Percentiles rank a stretch among this genome's conserved stretches.
Evolutionary conservation across 2,329 filamentous ascomycete genomes (phyloP).

Genomic region (Chaetothyriales sp.): DNA sequence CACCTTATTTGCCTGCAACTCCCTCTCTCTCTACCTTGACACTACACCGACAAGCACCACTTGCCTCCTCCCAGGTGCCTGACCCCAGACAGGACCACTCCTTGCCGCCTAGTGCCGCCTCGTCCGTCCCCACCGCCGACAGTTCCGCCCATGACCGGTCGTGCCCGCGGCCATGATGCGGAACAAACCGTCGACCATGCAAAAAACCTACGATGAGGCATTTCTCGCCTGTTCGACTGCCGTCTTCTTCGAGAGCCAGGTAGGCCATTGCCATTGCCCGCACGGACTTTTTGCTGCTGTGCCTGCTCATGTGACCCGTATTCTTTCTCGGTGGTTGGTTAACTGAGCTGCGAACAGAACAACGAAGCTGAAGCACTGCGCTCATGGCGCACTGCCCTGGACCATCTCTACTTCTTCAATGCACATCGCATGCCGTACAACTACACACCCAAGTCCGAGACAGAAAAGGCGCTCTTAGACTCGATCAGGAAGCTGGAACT

Average conservation of each 20-base stretch:
- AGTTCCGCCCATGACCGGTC: background rate
- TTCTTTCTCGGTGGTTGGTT: background rate
- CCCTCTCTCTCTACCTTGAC: too few species aligned
- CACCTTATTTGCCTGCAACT: background rate
- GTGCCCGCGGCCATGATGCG: slow-evolving; percentile 30
- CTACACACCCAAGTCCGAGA: slow-evolving; percentile 60
- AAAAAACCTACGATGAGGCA: slow-evolving; percentile 96
- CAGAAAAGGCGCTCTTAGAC: slow-evolving; percentile 66
- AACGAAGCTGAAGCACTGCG: slow-evolving; percentile 82
- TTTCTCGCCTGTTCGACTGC: slow-evolving; percentile 90
- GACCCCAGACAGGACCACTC: background rate
- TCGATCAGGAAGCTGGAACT: slow-evolving; percentile 70
- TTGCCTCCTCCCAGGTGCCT: too few species aligned
- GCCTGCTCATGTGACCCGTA: background rate
- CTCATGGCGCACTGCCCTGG: slow-evolving; percentile 77
- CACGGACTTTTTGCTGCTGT: background rate
- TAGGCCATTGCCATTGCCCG: slow-evolving; percentile 25
- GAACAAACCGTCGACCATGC: slow-evolving; percentile 53
- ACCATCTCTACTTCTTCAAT: slow-evolving; percentile 77
- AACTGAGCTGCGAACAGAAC: slow-evolving; percentile 40
- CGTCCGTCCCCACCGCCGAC: background rate
- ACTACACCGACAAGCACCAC: background rate
- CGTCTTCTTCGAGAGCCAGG: slow-evolving; percentile 89
- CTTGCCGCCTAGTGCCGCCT: background rate
- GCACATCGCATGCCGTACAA: slow-evolving; percentile 56